These are phyloP conservation scores for Heimioporus punctisporus DNA, from an alignment of 1,284 basidiomycete genomes.

Conservation along the genomic window DNA sequence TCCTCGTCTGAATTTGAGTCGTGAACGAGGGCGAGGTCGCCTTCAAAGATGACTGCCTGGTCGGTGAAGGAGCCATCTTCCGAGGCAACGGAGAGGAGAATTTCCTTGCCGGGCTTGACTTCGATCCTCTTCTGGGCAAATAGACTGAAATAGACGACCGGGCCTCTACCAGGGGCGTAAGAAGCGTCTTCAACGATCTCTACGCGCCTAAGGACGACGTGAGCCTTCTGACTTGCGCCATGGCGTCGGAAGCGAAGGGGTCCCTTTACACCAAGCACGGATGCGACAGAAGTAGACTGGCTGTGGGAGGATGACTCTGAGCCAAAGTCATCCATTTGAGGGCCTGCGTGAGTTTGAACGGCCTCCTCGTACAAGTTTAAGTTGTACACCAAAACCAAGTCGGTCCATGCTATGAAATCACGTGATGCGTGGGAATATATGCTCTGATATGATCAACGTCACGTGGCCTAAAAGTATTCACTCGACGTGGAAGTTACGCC, in stretches of 20 bases:
- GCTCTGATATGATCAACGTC: too few species aligned
- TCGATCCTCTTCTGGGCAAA: slow-evolving; percentile 68
- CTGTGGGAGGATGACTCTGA: slow-evolving; percentile 23
- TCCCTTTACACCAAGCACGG: slow-evolving; percentile 57
- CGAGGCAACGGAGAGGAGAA: slow-evolving; percentile 56
- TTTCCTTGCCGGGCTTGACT: slow-evolving; percentile 67
- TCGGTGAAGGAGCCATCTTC: slow-evolving; percentile 54
- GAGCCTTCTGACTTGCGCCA: slow-evolving; percentile 58
- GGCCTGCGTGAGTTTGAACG: too few species aligned
- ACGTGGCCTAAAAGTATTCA: too few species aligned
- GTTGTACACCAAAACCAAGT: too few species aligned
- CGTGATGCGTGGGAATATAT: slow-evolving; percentile 18
- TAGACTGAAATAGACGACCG: slow-evolving; percentile 55
- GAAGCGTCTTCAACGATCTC: slow-evolving; percentile 44
- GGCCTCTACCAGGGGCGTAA: slow-evolving; percentile 38
- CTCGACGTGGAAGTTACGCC: too few species aligned
- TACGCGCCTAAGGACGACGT: slow-evolving; percentile 60
- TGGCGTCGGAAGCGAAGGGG: slow-evolving; percentile 57
- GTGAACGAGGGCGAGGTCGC: slow-evolving; percentile 37
- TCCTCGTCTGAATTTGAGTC: slow-evolving; percentile 42
- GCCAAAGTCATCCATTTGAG: slow-evolving; percentile 34
- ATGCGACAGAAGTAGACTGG: slow-evolving; percentile 34
- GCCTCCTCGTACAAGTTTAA: too few species aligned
- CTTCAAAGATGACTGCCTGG: slow-evolving; percentile 57
- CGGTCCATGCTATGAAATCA: slow-evolving; percentile 7